phyloP scores from a whole-genome alignment of 345 rosid species.

The Rhizophora mangle region DNA sequence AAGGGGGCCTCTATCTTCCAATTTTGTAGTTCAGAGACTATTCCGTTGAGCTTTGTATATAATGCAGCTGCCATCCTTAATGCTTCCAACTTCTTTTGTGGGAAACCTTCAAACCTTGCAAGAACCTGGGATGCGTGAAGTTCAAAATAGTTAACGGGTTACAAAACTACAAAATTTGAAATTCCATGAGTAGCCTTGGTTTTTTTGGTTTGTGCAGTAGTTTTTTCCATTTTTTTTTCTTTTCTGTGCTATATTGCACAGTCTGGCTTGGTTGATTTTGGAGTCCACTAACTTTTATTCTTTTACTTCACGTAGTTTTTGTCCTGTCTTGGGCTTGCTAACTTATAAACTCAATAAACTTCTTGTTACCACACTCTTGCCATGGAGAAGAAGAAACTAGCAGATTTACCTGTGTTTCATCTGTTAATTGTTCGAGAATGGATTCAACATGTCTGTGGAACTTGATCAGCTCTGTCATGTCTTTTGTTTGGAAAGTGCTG shows the following conservation, averaged over 20 bases:
- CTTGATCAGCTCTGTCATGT: conserved; percentile 66
- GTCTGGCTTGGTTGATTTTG: not conserved
- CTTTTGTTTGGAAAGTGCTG: conserved; percentile 61
- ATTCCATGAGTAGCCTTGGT: no score
- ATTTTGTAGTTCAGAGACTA: conserved; percentile 53
- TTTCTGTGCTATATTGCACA: not conserved
- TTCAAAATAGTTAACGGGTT: not conserved
- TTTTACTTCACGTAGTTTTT: no score
- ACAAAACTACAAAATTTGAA: no score
- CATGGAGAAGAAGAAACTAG: no score
- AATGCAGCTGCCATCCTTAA: conserved; percentile 69
- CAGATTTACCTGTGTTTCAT: conserved; percentile 75
- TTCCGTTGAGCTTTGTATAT: conserved; percentile 47
- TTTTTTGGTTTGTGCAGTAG: no score
- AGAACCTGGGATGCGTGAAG: conserved; percentile 50
- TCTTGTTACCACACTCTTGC: no score
- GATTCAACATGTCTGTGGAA: conserved; percentile 77
- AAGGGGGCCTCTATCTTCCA: conserved; percentile 69
- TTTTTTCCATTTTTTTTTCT: no score
- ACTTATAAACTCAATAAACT: no score
- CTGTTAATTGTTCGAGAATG: conserved; percentile 74
- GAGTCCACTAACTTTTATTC: no score
- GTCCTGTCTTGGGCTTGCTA: no score
- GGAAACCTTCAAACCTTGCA: conserved; percentile 84
- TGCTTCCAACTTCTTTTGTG: conserved; percentile 82